Base-by-base conservation (phyloP, 768 basidiomycete genomes). In the Mycena olivaceomarginata region DNA sequence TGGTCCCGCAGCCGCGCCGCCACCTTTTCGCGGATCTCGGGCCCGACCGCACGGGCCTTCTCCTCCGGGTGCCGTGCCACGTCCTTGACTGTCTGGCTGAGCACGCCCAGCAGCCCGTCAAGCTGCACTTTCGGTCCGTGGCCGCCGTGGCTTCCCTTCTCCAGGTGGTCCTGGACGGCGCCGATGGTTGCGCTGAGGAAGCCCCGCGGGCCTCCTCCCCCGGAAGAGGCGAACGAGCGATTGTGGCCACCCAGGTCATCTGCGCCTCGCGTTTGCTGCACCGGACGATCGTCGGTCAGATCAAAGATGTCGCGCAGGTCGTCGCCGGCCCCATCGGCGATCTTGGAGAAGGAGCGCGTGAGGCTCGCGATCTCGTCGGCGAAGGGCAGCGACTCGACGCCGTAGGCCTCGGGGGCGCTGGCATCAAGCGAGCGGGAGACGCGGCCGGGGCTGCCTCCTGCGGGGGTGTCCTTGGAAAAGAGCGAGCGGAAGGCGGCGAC, bases 21-120 rank as follows among this genome's bases (percentile, higher is more conserved):
- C 48, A 51, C 48, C 48, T 51, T 51, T 51, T 51, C 48, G 48
- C 48, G 48, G 48, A 51, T 51, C 48, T 51, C 48, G 48, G 48
- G 48, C 48, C 13, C 48, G 48, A 51, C 48, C 16, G 48, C 48
- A 20, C 48, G 48, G 48, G 48, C 48, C 48, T 51, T 51, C 48
- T 51, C 48, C 48, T 51, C 48, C 5, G 48, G 48, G 48, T 51
- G 48, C 48, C 48, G 48, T 9, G 48, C 48, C 48, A 9, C 48
- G 16, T 51, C 48, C 48, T 51, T 51, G 48, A 51, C 48, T 51
- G 48, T 51, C 48, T 51, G 48, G 48, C 48, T 51, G 48, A 51
- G 48, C 48, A 51, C 48, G 48, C 48, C 48, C 48, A 51, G 48
- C 48, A 51, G 48, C 48, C 48, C 48, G 48, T 51, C 48, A 9